Conservation (phyloP, 2,329 filamentous ascomycete species). For the Byssothecium circinans region DNA sequence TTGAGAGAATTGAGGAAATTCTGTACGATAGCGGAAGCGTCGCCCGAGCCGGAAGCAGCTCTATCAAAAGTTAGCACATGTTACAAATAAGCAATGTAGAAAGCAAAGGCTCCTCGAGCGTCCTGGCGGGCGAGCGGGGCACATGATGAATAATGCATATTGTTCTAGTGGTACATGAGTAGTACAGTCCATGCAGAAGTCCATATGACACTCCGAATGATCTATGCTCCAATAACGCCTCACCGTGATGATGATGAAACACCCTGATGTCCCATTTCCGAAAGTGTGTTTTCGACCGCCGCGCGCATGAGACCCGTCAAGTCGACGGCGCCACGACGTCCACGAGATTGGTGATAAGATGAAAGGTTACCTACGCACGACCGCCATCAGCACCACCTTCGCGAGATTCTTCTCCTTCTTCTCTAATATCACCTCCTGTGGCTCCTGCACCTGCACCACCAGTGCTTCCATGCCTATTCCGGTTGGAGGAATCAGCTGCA, state of each 20-base stretch:
- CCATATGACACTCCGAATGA: conserved; percentile 13
- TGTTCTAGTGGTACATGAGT: conserved; percentile 42
- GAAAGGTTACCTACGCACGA: conserved; percentile 88
- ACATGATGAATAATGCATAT: conserved; percentile 33
- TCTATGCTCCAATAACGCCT: conserved; percentile 37
- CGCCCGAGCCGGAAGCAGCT: conserved; percentile 57
- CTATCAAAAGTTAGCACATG: conserved; percentile 32
- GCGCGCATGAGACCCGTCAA: conserved; percentile 22
- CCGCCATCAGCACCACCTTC: conserved; percentile 95
- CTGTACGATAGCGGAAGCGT: conserved; percentile 78
- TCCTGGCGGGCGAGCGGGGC: conserved; percentile 30
- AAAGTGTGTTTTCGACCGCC: conserved; percentile 21
- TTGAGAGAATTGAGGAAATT: conserved; percentile 86
- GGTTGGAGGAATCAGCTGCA: conserved; percentile 48
- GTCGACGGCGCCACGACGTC: conserved; percentile 42
- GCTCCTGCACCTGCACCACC: conserved; percentile 85
- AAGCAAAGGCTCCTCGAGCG: conserved; percentile 21
- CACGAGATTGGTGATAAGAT: conserved; percentile 25
- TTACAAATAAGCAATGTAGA: conserved; percentile 6
- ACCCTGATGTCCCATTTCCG: background rate
- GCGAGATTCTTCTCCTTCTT: conserved; percentile 84
- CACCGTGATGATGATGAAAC: conserved; percentile 19
- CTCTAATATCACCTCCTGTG: conserved; percentile 86
- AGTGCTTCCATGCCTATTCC: conserved; percentile 49
- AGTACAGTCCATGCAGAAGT: conserved; percentile 24